A percentile compares a stretch with the other conserved stretches of the same genome.
Conservation (phyloP, 352 stramenopile genomes). For the Thraustochytrium sp. region DNA sequence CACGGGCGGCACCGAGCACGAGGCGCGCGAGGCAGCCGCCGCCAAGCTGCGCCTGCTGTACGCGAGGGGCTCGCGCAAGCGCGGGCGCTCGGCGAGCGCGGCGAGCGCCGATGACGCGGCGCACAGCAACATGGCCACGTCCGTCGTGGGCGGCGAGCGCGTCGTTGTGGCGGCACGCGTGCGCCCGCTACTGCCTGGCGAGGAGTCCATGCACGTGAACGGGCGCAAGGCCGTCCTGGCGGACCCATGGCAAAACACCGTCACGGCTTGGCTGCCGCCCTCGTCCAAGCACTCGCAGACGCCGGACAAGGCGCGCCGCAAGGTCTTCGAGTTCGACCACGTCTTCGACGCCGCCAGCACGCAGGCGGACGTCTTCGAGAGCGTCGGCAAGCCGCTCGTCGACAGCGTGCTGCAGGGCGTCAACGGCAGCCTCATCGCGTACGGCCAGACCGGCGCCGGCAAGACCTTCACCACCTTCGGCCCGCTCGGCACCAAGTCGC, state of each 20-base stretch:
- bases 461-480: slow-evolving; percentile 90
- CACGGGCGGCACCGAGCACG: no score
- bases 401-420: slow-evolving; percentile 93
- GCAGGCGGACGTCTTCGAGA: slow-evolving; percentile 92
- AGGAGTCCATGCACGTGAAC: not conserved
- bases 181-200: slow-evolving; percentile 15
- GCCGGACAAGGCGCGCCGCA: slow-evolving; percentile 37
- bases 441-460: slow-evolving; percentile 84
- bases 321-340: slow-evolving; percentile 91
- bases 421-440: slow-evolving; percentile 90
- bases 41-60: no score
- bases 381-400: slow-evolving; percentile 89
- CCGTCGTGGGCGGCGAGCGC: not conserved
- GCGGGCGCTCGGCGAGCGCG: no score
- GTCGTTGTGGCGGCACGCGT: not conserved
- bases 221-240: not conserved
- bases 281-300: slow-evolving; percentile 14
- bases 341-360: slow-evolving; percentile 85
- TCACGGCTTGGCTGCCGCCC: slow-evolving; percentile 5
- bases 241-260: not conserved
- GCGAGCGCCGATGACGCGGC: no score
- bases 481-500: not conserved
- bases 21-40: no score
- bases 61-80: no score
- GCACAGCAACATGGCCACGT: no score